phyloP scores from a whole-genome alignment of 176 grass and related monocot species.

The Avena sativa region DNA sequence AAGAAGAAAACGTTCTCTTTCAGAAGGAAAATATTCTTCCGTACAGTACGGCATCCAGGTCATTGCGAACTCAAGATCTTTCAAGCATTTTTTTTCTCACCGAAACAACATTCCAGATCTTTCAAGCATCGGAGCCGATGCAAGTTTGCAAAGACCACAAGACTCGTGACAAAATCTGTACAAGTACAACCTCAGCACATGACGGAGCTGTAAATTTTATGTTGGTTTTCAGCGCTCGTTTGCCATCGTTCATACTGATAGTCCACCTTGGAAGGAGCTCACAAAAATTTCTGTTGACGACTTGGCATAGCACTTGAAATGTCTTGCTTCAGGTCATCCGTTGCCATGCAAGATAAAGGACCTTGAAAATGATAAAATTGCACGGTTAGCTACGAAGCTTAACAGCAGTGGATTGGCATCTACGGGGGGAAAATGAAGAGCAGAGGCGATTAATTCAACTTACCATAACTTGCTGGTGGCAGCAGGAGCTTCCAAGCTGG shows the following conservation, averaged over 20 bases:
- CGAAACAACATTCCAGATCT: background rate
- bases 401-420: background rate
- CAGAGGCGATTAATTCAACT: background rate
- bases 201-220: too few species aligned
- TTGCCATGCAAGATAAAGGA: background rate
- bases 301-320: background rate
- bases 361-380: background rate
- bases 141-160: background rate
- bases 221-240: background rate
- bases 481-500: background rate
- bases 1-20: background rate
- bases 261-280: background rate
- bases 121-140: background rate
- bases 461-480: background rate
- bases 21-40: background rate
- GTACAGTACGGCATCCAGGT: background rate
- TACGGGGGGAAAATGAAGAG: background rate
- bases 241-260: background rate
- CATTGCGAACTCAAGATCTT: background rate
- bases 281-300: background rate
- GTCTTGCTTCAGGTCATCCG: constrained; percentile 12
- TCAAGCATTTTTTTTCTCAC: background rate
- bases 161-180: too few species aligned
- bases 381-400: background rate
- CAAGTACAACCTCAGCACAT: background rate